Evolutionary conservation across 345 rosid genomes (phyloP).

Genomic region (Eucalyptus globulus): DNA sequence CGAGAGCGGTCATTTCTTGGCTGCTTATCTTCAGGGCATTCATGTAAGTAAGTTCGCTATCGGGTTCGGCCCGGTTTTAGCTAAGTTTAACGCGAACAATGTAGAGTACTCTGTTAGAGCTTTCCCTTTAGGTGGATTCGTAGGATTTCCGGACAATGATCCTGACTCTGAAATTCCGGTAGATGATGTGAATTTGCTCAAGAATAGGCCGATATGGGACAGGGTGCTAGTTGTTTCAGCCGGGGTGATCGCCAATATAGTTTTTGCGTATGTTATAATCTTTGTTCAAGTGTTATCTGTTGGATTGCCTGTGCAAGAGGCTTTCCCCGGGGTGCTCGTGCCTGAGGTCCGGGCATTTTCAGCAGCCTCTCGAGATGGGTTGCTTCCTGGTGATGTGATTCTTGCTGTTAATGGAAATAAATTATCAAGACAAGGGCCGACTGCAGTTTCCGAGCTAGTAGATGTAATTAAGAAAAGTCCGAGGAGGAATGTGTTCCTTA

Average conservation of each 20-base stretch:
- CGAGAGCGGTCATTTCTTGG: conserved; percentile 86
- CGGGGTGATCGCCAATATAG: conserved; percentile 78
- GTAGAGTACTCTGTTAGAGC: conserved; percentile 89
- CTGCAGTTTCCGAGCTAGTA: conserved; percentile 62
- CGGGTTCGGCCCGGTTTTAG: conserved; percentile 92
- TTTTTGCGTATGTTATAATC: conserved; percentile 71
- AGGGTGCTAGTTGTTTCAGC: conserved; percentile 80
- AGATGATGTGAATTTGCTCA: conserved; percentile 73
- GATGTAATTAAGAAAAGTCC: conserved; percentile 58
- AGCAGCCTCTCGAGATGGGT: conserved; percentile 86
- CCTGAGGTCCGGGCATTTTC: conserved; percentile 80
- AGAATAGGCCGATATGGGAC: conserved; percentile 83
- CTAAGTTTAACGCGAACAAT: conserved; percentile 71
- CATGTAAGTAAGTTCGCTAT: conserved; percentile 95
- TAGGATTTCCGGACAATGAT: conserved; percentile 96
- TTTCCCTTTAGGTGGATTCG: conserved; percentile 91
- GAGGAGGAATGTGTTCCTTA: conserved; percentile 47
- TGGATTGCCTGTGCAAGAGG: conserved; percentile 93
- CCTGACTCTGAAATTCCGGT: conserved; percentile 79
- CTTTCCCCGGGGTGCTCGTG: conserved; percentile 82
- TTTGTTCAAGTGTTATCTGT: conserved; percentile 73
- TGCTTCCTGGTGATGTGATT: conserved; percentile 80
- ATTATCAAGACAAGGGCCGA: conserved; percentile 40
- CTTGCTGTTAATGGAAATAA: conserved; percentile 49
- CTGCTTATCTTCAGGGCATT: conserved; percentile 90